A percentile compares a stretch with the other conserved stretches of the same genome.
Conservation (phyloP, 306 rosid genomes). For the Chamaecrista fasciculata region DNA sequence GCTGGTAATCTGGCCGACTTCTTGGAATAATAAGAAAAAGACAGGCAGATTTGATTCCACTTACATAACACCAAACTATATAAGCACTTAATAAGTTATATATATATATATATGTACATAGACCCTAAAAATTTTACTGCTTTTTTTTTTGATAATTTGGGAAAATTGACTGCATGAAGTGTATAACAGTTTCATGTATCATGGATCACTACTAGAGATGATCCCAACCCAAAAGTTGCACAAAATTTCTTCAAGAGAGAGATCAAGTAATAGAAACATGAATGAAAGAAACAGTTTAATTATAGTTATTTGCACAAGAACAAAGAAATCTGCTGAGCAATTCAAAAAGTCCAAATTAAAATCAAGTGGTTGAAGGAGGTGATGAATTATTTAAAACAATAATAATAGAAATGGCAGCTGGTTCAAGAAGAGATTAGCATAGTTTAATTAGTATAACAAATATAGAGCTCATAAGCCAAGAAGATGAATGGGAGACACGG, state of each 20-base stretch:
- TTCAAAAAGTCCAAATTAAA: slow-evolving; percentile 46
- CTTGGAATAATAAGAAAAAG: neutral
- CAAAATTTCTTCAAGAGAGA: neutral
- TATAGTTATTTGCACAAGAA: slow-evolving; percentile 20
- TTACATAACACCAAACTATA: neutral
- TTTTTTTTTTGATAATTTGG: neutral
- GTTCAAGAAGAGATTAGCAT: slow-evolving; percentile 58
- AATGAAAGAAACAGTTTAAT: neutral
- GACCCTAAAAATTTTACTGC: neutral
- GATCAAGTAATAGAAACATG: too few species aligned
- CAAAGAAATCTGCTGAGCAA: neutral
- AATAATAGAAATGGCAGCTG: slow-evolving; percentile 36
- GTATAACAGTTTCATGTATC: neutral
- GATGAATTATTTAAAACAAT: neutral
- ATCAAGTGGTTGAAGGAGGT: slow-evolving; percentile 44
- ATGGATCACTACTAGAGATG: neutral
- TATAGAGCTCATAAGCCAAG: slow-evolving; percentile 90
- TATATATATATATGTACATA: neutral
- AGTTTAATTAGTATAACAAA: too few species aligned
- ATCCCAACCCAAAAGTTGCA: neutral
- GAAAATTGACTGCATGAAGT: neutral
- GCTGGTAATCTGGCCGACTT: neutral
- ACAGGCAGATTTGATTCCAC: neutral
- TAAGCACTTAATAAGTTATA: neutral
- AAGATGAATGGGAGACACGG: slow-evolving; percentile 94